Evolutionary conservation across 495 filamentous ascomycete genomes (phyloP).

Genomic region (Podospora pseudocomata): DNA sequence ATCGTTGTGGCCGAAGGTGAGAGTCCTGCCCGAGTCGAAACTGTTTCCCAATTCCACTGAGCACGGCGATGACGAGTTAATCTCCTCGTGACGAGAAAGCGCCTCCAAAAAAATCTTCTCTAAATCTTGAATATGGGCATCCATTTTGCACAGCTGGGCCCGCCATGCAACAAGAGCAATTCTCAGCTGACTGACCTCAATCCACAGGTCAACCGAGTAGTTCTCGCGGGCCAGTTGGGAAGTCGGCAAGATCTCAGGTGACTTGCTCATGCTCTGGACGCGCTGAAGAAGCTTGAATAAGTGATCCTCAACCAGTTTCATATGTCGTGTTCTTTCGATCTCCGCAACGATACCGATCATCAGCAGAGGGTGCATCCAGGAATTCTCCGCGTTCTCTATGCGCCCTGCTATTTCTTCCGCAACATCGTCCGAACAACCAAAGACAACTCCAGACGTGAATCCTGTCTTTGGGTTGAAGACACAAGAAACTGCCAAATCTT

Average conservation of each 20-base stretch:
- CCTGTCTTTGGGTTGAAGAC: conserved; percentile 5
- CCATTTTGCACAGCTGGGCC: conserved; percentile 5
- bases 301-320: not conserved
- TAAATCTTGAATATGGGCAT: conserved; percentile 9
- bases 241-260: not conserved
- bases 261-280: conserved; percentile 6
- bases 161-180: conserved; percentile 6
- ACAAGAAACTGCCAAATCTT: not conserved
- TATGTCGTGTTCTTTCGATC: conserved; percentile 12
- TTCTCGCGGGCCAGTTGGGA: conserved; percentile 9
- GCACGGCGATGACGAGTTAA: not conserved
- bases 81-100: not conserved
- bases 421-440: conserved; percentile 6
- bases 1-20: not conserved
- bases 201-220: conserved; percentile 16
- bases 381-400: conserved; percentile 2
- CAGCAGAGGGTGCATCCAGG: conserved; percentile 13
- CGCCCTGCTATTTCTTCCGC: not conserved
- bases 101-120: not conserved
- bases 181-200: conserved; percentile 10
- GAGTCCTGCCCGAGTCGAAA: not conserved
- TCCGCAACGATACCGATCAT: conserved; percentile 15
- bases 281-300: conserved; percentile 7
- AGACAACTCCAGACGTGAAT: not conserved
- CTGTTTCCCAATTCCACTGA: not conserved